Evolutionary conservation across 2,329 filamentous ascomycete species (phyloP).

Genomic region (Penicillium sp.): DNA sequence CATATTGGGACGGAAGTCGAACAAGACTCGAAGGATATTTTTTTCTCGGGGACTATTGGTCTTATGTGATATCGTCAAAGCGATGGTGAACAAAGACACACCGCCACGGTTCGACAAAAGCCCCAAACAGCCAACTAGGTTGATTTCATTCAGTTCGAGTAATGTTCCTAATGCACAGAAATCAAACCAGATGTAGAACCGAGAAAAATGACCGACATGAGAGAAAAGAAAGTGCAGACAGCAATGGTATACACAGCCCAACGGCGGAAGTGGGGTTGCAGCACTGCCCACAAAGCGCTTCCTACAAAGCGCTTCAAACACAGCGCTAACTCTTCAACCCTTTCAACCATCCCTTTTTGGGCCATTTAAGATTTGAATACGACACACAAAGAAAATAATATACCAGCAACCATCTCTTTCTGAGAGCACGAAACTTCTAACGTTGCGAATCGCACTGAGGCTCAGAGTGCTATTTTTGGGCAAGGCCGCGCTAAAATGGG

Average conservation of each 20-base stretch:
- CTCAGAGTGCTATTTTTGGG: conserved; percentile 6
- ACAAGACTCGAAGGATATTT: not conserved
- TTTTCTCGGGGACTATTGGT: not conserved
- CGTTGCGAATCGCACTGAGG: not conserved
- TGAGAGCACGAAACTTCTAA: not conserved
- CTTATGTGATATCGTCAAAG: conserved; percentile 3
- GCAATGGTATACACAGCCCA: not conserved
- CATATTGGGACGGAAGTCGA: not conserved
- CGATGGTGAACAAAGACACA: conserved; percentile 6
- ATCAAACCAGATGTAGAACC: not conserved
- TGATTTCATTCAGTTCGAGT: not conserved
- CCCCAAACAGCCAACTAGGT: not conserved
- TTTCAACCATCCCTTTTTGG: not conserved
- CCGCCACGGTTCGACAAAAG: not conserved
- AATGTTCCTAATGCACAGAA: not conserved
- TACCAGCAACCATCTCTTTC: not conserved
- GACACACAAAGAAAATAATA: not conserved
- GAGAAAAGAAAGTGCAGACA: not conserved
- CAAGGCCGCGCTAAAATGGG: conserved; percentile 1
- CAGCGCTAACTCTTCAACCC: not conserved
- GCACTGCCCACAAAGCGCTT: conserved; percentile 3
- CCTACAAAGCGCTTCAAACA: conserved; percentile 3
- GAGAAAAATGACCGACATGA: not conserved
- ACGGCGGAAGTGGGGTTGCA: not conserved
- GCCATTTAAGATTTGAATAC: not conserved